phyloP scores from a whole-genome alignment of 129 eudicot genomes.

The Flaveria sonorensis region DNA sequence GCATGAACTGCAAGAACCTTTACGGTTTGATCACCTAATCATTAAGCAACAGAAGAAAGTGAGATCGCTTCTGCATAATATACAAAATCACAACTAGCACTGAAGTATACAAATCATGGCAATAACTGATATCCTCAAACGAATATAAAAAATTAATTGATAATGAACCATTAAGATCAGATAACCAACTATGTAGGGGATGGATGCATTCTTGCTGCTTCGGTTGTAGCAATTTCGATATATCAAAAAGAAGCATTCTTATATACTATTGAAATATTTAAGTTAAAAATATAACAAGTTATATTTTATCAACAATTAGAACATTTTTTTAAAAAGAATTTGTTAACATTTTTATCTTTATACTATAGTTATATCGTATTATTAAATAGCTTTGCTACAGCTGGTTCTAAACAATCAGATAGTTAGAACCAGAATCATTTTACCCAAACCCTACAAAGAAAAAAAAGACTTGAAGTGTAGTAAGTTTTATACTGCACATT shows the following conservation, averaged over 20 bases:
- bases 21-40: slow-evolving; percentile 66
- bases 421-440: neutral
- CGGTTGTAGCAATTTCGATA: neutral
- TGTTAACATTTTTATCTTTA: too few relatives aligned
- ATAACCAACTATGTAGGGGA: neutral
- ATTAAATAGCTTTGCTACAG: too few relatives aligned
- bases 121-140: slow-evolving; percentile 1
- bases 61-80: slow-evolving; percentile 19
- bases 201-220: neutral
- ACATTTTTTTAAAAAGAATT: too few relatives aligned
- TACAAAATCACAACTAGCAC: slow-evolving; percentile 18
- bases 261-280: neutral
- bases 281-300: neutral
- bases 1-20: slow-evolving; percentile 86
- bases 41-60: slow-evolving; percentile 27
- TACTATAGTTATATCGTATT: too few relatives aligned
- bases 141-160: neutral
- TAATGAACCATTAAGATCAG: neutral
- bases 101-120: slow-evolving; percentile 7
- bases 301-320: too few relatives aligned
- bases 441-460: neutral
- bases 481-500: neutral
- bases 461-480: neutral
- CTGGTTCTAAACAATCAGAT: neutral
- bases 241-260: neutral